A percentile compares a stretch with the other conserved stretches of the same genome.
phyloP scores from a whole-genome alignment of 345 rosid genomes.

The Eucalyptus pauciflora region DNA sequence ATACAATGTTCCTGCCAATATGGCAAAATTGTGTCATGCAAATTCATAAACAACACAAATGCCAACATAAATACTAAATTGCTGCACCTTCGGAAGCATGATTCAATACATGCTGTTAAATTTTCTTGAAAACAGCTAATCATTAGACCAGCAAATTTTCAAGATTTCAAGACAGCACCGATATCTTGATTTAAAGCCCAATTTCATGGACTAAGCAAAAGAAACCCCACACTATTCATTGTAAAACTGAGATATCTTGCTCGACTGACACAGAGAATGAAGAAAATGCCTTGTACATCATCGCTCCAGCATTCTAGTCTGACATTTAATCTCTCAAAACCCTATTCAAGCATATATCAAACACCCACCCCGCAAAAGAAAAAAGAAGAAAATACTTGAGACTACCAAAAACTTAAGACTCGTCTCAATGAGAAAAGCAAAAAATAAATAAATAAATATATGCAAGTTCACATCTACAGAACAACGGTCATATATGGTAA shows the following conservation, averaged over 20 bases:
- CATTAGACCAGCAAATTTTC: not conserved
- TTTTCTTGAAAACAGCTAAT: not conserved
- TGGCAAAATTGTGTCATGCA: not conserved
- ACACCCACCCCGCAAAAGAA: not conserved
- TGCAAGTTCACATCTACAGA: not conserved
- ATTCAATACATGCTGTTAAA: not conserved
- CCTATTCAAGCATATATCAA: not conserved
- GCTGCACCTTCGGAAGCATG: not conserved
- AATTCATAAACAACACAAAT: not conserved
- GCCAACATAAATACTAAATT: not conserved
- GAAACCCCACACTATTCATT: not conserved
- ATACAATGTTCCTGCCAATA: constrained; percentile 11
- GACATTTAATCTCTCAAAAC: not conserved
- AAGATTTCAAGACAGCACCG: not conserved
- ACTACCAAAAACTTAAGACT: not conserved
- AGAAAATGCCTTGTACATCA: not conserved
- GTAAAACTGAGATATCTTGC: not conserved
- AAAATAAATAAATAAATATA: not conserved
- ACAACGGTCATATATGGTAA: not conserved
- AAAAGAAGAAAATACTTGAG: not conserved
- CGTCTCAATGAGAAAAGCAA: not conserved
- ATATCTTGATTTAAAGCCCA: not conserved
- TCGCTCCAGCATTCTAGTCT: not conserved
- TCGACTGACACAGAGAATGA: not conserved
- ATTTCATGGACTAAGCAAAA: not conserved